phyloP scores from a whole-genome alignment of 331 rosid species.

The Telfairia occidentalis region DNA sequence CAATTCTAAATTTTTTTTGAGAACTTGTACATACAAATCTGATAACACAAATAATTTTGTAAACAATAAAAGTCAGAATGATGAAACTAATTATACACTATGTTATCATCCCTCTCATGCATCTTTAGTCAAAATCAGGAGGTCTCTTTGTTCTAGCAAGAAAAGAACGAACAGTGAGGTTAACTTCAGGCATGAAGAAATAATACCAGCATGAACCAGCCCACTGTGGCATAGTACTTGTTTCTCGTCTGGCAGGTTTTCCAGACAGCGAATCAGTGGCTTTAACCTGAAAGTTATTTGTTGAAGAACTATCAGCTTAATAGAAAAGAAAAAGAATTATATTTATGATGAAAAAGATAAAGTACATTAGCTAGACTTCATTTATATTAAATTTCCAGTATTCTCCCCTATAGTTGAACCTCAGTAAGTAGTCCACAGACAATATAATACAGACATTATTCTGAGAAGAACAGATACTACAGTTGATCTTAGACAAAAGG shows the following conservation, averaged over 20 bases:
- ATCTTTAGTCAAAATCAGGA: background rate
- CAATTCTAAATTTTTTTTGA: background rate
- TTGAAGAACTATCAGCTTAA: background rate
- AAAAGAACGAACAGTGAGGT: background rate
- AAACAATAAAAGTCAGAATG: background rate
- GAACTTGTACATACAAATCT: background rate
- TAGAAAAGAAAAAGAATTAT: background rate
- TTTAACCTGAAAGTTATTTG: conserved; percentile 34
- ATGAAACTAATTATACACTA: background rate
- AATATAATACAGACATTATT: background rate
- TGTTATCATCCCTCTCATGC: background rate
- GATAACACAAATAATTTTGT: background rate
- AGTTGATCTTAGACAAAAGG: too few relatives aligned
- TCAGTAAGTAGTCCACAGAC: background rate
- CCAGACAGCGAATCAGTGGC: conserved; percentile 62
- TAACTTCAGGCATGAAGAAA: background rate
- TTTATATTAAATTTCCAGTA: background rate
- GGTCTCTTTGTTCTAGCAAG: background rate
- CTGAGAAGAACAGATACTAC: too few relatives aligned
- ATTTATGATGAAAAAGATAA: background rate
- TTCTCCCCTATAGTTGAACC: background rate
- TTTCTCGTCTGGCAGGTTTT: conserved; percentile 78
- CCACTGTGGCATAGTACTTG: conserved; percentile 99
- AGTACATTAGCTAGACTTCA: background rate
- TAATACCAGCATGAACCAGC: conserved; percentile 98